Percentiles rank a stretch among this genome's conserved stretches.
Conservation (phyloP, 1,284 basidiomycete genomes). For the Tranzscheliella williamsii region DNA sequence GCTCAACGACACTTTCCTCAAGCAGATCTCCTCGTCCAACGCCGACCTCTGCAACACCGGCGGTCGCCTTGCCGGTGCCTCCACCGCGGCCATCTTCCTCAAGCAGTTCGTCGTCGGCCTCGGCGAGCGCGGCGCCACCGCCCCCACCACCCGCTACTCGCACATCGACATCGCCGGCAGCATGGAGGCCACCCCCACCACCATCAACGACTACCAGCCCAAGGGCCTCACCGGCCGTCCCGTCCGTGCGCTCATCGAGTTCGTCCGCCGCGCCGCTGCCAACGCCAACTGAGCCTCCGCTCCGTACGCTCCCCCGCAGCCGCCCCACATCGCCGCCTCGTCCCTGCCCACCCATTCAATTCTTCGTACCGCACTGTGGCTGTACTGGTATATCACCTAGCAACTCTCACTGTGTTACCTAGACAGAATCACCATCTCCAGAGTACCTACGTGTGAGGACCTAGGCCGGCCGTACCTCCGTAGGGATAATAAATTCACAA, state of each 20-base stretch:
- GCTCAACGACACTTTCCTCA: conserved; percentile 75
- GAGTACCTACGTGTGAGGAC: too few species aligned
- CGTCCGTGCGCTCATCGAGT: conserved; percentile 67
- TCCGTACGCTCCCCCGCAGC: too few species aligned
- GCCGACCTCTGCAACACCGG: conserved; percentile 80
- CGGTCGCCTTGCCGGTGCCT: conserved; percentile 73
- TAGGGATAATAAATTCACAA: too few species aligned
- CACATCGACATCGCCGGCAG: conserved; percentile 75
- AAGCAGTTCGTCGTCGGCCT: conserved; percentile 68
- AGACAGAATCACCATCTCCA: too few species aligned
- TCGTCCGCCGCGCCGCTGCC: conserved; percentile 54
- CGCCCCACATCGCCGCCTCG: too few species aligned
- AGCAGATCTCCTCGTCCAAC: conserved; percentile 76
- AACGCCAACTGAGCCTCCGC: too few species aligned
- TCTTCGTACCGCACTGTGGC: too few species aligned
- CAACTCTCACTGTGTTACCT: too few species aligned
- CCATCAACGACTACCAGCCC: conserved; percentile 71
- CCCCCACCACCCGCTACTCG: conserved; percentile 44
- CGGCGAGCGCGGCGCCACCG: conserved; percentile 41
- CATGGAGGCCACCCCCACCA: conserved; percentile 65
- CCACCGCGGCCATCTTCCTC: conserved; percentile 84
- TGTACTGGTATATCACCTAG: too few species aligned
- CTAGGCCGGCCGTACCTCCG: too few species aligned
- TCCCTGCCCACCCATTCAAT: too few species aligned
- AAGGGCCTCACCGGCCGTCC: conserved; percentile 80